phyloP scores from a whole-genome alignment of 129 eudicot genomes.

The Helichrysum umbraculigerum region DNA sequence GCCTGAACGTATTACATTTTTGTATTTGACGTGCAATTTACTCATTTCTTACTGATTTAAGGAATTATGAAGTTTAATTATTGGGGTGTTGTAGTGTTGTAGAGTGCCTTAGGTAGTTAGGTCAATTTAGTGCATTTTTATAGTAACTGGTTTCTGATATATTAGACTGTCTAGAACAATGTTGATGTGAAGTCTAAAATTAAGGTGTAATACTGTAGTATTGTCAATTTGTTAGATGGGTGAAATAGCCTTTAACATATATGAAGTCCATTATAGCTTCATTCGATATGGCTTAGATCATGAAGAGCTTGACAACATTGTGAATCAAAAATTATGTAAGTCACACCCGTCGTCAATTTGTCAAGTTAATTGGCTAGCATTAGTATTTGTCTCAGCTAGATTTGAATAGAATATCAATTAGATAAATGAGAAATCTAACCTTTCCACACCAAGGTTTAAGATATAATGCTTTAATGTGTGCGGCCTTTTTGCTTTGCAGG shows the following conservation, averaged over 20 bases:
- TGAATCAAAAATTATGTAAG: conserved; percentile 8
- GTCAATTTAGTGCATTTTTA: not conserved
- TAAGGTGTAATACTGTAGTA: not conserved
- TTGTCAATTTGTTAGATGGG: conserved; percentile 16
- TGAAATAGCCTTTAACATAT: conserved; percentile 18
- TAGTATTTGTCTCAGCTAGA: conserved; percentile 2
- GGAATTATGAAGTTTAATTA: not conserved
- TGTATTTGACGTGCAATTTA: not conserved
- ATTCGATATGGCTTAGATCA: conserved; percentile 4
- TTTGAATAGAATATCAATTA: not conserved
- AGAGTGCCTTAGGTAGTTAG: not conserved
- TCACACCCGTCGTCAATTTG: not conserved
- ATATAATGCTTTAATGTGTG: conserved; percentile 16
- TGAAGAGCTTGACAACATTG: not conserved
- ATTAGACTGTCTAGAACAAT: not conserved
- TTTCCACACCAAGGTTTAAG: not conserved
- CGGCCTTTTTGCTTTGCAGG: conserved; percentile 46
- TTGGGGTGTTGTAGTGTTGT: not conserved
- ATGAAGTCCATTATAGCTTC: conserved; percentile 2
- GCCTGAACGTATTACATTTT: not conserved
- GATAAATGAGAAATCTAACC: not conserved
- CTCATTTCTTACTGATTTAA: not conserved
- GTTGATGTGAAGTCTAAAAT: conserved; percentile 9
- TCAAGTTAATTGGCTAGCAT: conserved; percentile 4
- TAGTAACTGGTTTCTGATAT: too few relatives aligned